Evolutionary conservation across 2,329 filamentous ascomycete genomes (phyloP).

Genomic region (Hirsutella thompsonii): DNA sequence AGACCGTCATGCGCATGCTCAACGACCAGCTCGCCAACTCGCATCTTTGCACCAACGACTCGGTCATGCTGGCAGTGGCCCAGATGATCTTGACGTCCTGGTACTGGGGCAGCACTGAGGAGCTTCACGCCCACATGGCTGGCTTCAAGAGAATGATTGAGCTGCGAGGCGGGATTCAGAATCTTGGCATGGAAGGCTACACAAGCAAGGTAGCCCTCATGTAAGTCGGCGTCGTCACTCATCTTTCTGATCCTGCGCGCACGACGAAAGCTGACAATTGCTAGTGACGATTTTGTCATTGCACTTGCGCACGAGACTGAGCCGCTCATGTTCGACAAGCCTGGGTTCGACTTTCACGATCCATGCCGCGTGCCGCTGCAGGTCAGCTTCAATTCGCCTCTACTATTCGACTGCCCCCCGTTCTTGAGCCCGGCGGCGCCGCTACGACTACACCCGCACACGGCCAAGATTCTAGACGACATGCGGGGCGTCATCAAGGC

Average conservation of each 20-base stretch:
- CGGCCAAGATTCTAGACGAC: constrained; percentile 37
- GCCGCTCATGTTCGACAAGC: constrained; percentile 26
- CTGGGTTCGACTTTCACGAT: constrained; percentile 28
- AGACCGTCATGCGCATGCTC: constrained; percentile 28
- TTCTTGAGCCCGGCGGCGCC: constrained; percentile 28
- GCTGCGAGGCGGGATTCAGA: constrained; percentile 30
- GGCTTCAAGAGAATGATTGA: constrained; percentile 35
- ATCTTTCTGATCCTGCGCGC: background rate
- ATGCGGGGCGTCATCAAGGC: constrained; percentile 32
- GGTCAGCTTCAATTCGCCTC: constrained; percentile 32
- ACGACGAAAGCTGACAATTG: no score
- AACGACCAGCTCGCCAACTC: constrained; percentile 30
- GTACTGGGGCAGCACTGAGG: constrained; percentile 36
- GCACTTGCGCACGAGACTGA: constrained; percentile 32
- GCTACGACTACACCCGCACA: constrained; percentile 29
- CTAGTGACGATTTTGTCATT: constrained; percentile 33
- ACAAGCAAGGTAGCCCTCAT: constrained; percentile 34
- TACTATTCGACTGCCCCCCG: constrained; percentile 26
- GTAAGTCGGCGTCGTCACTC: constrained; percentile 18
- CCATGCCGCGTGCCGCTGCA: constrained; percentile 24
- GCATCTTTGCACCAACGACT: constrained; percentile 25
- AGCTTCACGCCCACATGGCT: constrained; percentile 30
- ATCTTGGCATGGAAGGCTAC: constrained; percentile 31
- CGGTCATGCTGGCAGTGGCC: constrained; percentile 31
- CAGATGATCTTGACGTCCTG: constrained; percentile 39